Percentiles rank a stretch among this genome's conserved stretches.
phyloP scores from a whole-genome alignment of 257 asterid genomes.

The Capsicum baccatum region DNA sequence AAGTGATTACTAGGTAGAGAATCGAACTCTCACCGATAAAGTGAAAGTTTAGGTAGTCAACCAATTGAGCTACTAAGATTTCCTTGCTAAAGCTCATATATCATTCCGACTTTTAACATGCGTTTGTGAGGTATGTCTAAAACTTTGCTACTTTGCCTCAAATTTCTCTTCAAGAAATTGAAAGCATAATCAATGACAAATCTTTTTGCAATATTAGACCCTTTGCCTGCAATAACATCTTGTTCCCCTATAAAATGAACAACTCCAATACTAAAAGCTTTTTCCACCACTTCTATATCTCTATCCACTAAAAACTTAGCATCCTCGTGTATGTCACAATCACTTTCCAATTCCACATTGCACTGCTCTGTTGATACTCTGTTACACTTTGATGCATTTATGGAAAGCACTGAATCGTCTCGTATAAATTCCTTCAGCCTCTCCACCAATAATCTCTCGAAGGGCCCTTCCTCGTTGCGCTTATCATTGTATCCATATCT shows the following conservation, averaged over 20 bases:
- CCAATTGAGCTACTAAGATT: too few species aligned
- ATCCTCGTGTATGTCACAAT: background rate
- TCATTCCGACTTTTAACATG: slow-evolving; percentile 79
- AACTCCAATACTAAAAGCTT: slow-evolving; percentile 49
- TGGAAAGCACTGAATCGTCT: slow-evolving; percentile 31
- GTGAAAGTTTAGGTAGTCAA: too few species aligned
- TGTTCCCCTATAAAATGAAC: slow-evolving; percentile 70
- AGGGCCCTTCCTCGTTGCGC: slow-evolving; percentile 44
- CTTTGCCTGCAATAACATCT: slow-evolving; percentile 57
- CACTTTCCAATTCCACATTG: background rate
- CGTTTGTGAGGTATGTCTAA: slow-evolving; percentile 63
- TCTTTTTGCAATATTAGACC: slow-evolving; percentile 49
- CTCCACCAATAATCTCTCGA: slow-evolving; percentile 48
- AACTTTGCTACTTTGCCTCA: slow-evolving; percentile 54
- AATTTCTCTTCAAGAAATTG: slow-evolving; percentile 55
- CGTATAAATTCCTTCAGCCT: slow-evolving; percentile 43
- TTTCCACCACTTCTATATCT: slow-evolving; percentile 46
- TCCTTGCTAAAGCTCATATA: slow-evolving; percentile 39
- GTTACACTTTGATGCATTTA: background rate
- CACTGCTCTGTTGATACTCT: background rate
- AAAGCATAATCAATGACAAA: slow-evolving; percentile 59
- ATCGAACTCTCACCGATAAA: too few species aligned
- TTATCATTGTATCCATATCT: slow-evolving; percentile 63
- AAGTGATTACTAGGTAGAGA: too few species aligned
- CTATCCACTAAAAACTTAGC: background rate